Evolutionary conservation across 805 yeast species (phyloP), one percentile per base, ranked within the genome.

Genomic region (Wickerhamiella nectarea): DNA sequence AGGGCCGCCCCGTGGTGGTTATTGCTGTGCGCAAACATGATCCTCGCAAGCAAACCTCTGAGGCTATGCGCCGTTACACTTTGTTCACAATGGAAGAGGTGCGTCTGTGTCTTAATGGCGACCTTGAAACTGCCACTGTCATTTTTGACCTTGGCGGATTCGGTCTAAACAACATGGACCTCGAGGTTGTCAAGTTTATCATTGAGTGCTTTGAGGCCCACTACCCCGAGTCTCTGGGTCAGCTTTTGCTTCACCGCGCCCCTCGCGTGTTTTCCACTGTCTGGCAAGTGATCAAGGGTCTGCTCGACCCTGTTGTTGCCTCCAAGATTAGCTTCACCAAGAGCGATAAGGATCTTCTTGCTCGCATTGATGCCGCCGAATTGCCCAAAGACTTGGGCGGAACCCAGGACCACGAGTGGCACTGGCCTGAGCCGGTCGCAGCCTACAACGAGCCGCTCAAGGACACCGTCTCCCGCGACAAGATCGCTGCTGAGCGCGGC

Each of bases 231-330:
- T 79, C 85, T 31, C 71, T 91, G 47, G 96, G 95, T 12, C 74
- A 73, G 44, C 66, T 91, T 44, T 71, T 85, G 52, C 80, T 91
- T 48, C 94, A 85, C 65, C 82, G 83, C 55, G 96, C 98, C 0
- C 98, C 98, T 20, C 89, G 97, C 96, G 76, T 91, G 43, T 91
- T 91, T 66, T 76, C 82, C 44, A 89, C 95, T 19, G 83, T 91
- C 48, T 91, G 98, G 98, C 80, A 78, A 53, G 75, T 89, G 53
- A 78, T 91, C 55, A 86, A 84, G 62, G 78, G 79, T 54, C 89
- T 96, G 97, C 68, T 89, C 46, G 97, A 91, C 59, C 98, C 98
- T 3, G 96, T 84, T 18, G 97, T 89, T 45, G 95, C 95, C 0
- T 71, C 89, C 21, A 91, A 91, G 64, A 84, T 89, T 54, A 74